phyloP scores from a whole-genome alignment of 2,329 filamentous ascomycete genomes.

The Phyllosticta ampelicida region DNA sequence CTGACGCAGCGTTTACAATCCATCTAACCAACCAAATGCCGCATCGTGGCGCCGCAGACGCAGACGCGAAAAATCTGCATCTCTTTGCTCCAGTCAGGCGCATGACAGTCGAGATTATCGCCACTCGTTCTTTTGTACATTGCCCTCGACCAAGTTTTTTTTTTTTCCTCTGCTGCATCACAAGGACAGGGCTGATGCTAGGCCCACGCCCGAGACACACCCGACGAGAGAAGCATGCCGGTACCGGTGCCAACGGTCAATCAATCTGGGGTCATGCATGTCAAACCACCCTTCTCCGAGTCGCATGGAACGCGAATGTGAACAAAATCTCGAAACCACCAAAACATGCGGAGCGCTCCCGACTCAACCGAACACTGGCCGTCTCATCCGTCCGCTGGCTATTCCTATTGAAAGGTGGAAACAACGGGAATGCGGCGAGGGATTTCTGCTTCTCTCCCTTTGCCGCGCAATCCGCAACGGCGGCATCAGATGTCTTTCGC shows the following conservation, averaged over 20 bases:
- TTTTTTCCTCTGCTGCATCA: neutral
- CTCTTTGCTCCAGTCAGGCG: neutral
- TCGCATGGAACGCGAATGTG: neutral
- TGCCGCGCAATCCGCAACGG: neutral
- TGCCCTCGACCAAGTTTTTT: neutral
- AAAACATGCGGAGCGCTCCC: neutral
- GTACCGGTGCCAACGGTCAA: neutral
- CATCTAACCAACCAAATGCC: neutral
- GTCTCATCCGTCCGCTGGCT: neutral
- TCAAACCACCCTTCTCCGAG: neutral
- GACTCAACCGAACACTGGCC: neutral
- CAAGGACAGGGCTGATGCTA: neutral
- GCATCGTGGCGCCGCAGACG: neutral
- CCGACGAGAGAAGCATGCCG: neutral
- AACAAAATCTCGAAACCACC: neutral
- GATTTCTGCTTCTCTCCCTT: neutral
- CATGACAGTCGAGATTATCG: neutral
- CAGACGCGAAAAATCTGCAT: neutral
- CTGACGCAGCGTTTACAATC: neutral
- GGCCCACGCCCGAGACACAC: neutral
- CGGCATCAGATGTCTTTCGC: neutral
- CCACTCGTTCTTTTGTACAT: no score
- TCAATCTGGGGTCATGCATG: neutral
- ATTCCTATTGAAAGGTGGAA: no score
- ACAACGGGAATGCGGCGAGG: neutral